phyloP scores from a whole-genome alignment of 2,329 filamentous ascomycete genomes.

The Rosellinia necatrix region DNA sequence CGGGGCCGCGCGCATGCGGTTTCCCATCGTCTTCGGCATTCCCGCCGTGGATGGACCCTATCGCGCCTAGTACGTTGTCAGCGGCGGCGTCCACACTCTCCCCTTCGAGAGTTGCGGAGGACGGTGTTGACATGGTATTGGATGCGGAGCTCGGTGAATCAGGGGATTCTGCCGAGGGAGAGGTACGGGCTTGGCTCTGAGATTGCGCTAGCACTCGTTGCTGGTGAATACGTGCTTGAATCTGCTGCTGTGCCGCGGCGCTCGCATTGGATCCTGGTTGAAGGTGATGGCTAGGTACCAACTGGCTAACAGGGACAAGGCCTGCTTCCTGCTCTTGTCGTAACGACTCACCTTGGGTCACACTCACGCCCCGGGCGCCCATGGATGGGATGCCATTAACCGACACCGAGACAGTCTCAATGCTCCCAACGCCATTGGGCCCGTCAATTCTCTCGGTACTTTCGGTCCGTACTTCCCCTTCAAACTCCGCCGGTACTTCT shows the following conservation, averaged over 20 bases:
- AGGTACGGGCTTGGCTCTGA: conserved; percentile 30
- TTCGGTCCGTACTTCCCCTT: conserved; percentile 70
- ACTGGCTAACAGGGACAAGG: conserved; percentile 71
- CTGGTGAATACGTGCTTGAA: conserved; percentile 32
- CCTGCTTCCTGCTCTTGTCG: conserved; percentile 86
- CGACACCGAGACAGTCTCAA: conserved; percentile 80
- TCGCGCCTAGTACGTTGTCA: conserved; percentile 41
- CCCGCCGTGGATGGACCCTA: conserved; percentile 44
- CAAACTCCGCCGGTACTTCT: conserved; percentile 48
- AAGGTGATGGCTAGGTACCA: conserved; percentile 49
- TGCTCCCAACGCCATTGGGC: conserved; percentile 75
- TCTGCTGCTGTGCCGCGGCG: conserved; percentile 29
- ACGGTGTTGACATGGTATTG: conserved; percentile 22
- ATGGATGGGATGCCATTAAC: conserved; percentile 70
- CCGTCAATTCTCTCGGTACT: conserved; percentile 81
- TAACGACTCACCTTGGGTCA: conserved; percentile 83
- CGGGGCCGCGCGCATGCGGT: conserved; percentile 83
- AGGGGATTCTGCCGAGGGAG: conserved; percentile 26
- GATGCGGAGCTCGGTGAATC: conserved; percentile 26
- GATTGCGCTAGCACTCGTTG: conserved; percentile 34
- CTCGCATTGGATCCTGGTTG: conserved; percentile 31
- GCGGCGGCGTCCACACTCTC: conserved; percentile 35
- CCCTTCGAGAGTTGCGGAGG: conserved; percentile 29
- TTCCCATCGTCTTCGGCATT: conserved; percentile 62
- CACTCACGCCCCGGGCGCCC: conserved; percentile 54